A percentile compares a stretch with the other conserved stretches of the same genome.
phyloP scores from a whole-genome alignment of 345 rosid species.

The Leavenworthia alabamica region DNA sequence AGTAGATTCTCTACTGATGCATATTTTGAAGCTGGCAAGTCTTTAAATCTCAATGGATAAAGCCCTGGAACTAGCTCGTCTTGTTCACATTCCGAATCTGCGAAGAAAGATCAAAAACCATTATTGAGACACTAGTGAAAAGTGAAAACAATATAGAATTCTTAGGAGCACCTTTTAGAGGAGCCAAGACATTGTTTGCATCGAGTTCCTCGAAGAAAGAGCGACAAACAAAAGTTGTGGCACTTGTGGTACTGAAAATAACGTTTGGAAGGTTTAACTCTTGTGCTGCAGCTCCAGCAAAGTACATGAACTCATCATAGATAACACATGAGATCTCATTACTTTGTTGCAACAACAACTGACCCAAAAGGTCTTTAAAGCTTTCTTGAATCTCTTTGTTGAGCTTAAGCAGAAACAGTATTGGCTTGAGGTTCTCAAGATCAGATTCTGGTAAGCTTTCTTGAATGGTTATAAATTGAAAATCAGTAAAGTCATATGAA shows the following conservation, averaged over 20 bases:
- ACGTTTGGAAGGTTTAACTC: conserved; percentile 16
- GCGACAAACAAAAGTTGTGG: conserved; percentile 6
- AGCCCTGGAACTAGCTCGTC: conserved; percentile 11
- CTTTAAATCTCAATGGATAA: conserved; percentile 22
- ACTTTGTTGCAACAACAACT: neutral
- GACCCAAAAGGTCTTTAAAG: conserved; percentile 10
- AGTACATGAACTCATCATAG: conserved; percentile 31
- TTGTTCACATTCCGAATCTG: neutral
- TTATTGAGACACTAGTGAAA: neutral
- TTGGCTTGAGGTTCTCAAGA: neutral
- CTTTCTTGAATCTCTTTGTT: conserved; percentile 15
- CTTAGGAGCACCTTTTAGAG: neutral
- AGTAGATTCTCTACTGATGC: conserved; percentile 1
- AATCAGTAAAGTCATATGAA: neutral
- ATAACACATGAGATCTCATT: conserved; percentile 36
- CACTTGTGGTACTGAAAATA: conserved; percentile 21
- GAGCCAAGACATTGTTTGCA: neutral
- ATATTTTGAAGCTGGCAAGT: conserved; percentile 3
- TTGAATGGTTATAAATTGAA: conserved; percentile 19
- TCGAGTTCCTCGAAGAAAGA: neutral
- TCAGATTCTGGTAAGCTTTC: conserved; percentile 12
- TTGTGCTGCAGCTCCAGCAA: conserved; percentile 11
- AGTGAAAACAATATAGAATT: neutral
- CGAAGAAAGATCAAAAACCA: neutral
- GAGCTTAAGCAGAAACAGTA: conserved; percentile 12